Evolutionary conservation across 2,329 filamentous ascomycete genomes (phyloP).

Genomic region (Colletotrichum spinosum): DNA sequence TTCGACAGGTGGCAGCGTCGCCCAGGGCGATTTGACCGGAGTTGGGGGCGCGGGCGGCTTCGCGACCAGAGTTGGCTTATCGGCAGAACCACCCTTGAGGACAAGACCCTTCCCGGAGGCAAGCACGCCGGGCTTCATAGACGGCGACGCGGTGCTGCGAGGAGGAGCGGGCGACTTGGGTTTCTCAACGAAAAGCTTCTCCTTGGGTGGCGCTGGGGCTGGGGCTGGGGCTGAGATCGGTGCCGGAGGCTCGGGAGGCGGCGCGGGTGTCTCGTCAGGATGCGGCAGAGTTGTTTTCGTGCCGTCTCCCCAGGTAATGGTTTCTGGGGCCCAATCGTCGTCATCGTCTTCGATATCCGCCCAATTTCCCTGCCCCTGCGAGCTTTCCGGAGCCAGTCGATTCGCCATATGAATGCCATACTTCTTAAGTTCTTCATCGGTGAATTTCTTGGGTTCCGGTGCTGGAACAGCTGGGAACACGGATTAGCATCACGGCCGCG

Average conservation of each 20-base stretch:
- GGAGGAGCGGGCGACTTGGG: slow-evolving; percentile 55
- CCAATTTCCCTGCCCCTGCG: slow-evolving; percentile 84
- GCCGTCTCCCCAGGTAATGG: slow-evolving; percentile 89
- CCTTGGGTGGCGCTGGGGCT: slow-evolving; percentile 43
- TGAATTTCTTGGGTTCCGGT: slow-evolving; percentile 83
- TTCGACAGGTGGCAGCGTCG: slow-evolving; percentile 84
- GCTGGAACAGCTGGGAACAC: slow-evolving; percentile 64
- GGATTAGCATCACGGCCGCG: slow-evolving; percentile 41
- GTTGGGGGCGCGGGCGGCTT: slow-evolving; percentile 76
- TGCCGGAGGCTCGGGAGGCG: slow-evolving; percentile 44
- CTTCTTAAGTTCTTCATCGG: slow-evolving; percentile 87
- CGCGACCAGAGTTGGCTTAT: slow-evolving; percentile 79
- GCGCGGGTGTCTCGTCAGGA: slow-evolving; percentile 60
- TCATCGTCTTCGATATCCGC: slow-evolving; percentile 91
- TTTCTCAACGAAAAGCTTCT: slow-evolving; percentile 51
- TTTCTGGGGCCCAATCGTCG: slow-evolving; percentile 87
- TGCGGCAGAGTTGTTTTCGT: slow-evolving; percentile 83
- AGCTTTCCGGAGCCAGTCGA: slow-evolving; percentile 80
- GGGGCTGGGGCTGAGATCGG: slow-evolving; percentile 45
- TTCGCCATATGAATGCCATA: slow-evolving; percentile 89
- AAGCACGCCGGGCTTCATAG: slow-evolving; percentile 58
- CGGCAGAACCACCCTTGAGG: slow-evolving; percentile 71
- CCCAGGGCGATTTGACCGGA: slow-evolving; percentile 92
- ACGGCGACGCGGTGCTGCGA: slow-evolving; percentile 50
- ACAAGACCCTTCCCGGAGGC: slow-evolving; percentile 71